Conservation (phyloP, 2,329 filamentous ascomycete genomes). For the Coniochaeta prunicola region DNA sequence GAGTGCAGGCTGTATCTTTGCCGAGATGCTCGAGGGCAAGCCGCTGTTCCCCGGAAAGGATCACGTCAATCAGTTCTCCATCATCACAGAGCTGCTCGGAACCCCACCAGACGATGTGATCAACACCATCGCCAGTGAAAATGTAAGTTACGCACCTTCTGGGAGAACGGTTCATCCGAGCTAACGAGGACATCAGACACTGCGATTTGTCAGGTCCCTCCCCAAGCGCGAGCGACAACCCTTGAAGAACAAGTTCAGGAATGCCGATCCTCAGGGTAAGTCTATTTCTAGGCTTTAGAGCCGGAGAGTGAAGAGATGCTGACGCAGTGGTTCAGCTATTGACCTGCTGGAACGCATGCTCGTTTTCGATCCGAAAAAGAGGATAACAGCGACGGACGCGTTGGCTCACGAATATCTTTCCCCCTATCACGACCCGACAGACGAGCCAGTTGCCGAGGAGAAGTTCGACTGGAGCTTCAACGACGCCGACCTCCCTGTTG, state of each 20-base stretch:
- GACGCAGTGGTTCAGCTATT: constrained; percentile 55
- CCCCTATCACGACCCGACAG: constrained; percentile 94
- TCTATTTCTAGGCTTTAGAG: constrained; percentile 7
- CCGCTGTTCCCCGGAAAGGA: constrained; percentile 98
- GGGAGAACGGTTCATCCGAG: not conserved
- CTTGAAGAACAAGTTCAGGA: constrained; percentile 84
- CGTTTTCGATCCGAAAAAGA: constrained; percentile 96
- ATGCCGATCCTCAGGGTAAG: constrained; percentile 78
- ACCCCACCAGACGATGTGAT: constrained; percentile 98
- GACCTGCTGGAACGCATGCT: constrained; percentile 95
- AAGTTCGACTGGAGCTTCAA: constrained; percentile 99
- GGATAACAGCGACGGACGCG: constrained; percentile 79
- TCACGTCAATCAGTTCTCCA: constrained; percentile 98
- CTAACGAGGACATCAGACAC: constrained; percentile 49
- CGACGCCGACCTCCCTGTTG: constrained; percentile 91
- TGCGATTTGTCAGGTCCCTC: constrained; percentile 94
- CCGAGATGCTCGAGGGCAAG: constrained; percentile 98
- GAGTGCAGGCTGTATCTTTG: constrained; percentile 98
- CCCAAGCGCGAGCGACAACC: constrained; percentile 91
- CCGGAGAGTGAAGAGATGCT: not conserved
- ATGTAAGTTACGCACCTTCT: constrained; percentile 48
- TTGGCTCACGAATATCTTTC: constrained; percentile 89
- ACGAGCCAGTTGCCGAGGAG: constrained; percentile 91
- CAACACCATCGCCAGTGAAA: constrained; percentile 96
- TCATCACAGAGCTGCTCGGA: constrained; percentile 94